Conservation (phyloP, 306 rosid genomes). For the Cucumis melo region DNA sequence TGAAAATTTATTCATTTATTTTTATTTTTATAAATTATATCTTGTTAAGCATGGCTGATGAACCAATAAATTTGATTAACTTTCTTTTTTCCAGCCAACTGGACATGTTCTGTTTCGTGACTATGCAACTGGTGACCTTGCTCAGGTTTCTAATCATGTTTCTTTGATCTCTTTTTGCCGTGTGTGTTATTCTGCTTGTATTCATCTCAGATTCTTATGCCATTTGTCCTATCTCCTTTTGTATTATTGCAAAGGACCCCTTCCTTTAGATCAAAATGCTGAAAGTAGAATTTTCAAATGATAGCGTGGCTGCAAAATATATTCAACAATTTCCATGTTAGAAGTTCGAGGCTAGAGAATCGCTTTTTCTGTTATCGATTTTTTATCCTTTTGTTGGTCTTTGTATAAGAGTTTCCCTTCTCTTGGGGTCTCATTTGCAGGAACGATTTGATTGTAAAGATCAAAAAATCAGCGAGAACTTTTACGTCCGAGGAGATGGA, state of each 20-base stretch:
- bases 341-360: neutral
- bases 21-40: too few species aligned
- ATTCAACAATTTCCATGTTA: neutral
- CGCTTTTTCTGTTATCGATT: neutral
- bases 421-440: constrained; percentile 22
- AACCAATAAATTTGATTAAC: constrained; percentile 9
- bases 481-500: constrained; percentile 90
- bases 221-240: neutral
- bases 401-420: neutral
- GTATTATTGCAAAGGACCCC: neutral
- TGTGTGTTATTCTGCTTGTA: neutral
- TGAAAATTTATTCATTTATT: too few species aligned
- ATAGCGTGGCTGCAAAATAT: neutral
- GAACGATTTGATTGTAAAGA: constrained; percentile 81
- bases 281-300: neutral
- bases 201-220: neutral
- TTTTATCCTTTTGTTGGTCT: neutral
- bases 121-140: constrained; percentile 92
- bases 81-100: constrained; percentile 45
- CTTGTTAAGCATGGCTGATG: neutral
- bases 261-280: neutral
- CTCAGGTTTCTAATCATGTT: constrained; percentile 51
- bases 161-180: neutral
- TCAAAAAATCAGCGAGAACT: constrained; percentile 76
- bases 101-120: constrained; percentile 72